These are phyloP conservation scores for Diaporthe australafricana DNA, from an alignment of 2,329 filamentous ascomycete genomes.

Conservation along the genomic window DNA sequence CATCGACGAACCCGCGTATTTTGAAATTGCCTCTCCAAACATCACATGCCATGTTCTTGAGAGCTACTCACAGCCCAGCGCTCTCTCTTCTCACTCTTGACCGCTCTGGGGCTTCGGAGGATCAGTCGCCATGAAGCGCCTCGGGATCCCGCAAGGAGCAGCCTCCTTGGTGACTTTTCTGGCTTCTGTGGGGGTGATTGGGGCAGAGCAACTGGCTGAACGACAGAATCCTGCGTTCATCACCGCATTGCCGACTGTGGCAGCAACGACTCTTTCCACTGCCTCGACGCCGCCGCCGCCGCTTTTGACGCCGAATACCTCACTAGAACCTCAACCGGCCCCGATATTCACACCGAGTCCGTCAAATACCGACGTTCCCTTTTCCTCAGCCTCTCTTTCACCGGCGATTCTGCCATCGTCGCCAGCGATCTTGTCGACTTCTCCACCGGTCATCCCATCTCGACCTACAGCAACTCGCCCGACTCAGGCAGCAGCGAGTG, in stretches of 20 bases:
- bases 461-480: neutral
- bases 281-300: neutral
- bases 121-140: neutral
- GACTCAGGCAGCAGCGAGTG: constrained; percentile 7
- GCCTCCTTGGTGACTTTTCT: constrained; percentile 1
- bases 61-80: neutral
- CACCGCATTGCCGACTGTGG: constrained; percentile 24
- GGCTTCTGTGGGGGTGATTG: neutral
- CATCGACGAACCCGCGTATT: neutral
- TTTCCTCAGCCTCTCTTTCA: neutral
- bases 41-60: constrained; percentile 16
- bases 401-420: constrained; percentile 9
- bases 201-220: neutral
- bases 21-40: neutral
- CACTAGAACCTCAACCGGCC: neutral
- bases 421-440: neutral
- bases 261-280: neutral
- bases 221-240: constrained; percentile 29
- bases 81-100: neutral
- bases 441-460: neutral
- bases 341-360: neutral
- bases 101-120: neutral
- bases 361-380: neutral
- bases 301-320: neutral
- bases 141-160: neutral